phyloP scores from a whole-genome alignment of 495 filamentous ascomycete genomes.

The Xylaria flabelliformis region DNA sequence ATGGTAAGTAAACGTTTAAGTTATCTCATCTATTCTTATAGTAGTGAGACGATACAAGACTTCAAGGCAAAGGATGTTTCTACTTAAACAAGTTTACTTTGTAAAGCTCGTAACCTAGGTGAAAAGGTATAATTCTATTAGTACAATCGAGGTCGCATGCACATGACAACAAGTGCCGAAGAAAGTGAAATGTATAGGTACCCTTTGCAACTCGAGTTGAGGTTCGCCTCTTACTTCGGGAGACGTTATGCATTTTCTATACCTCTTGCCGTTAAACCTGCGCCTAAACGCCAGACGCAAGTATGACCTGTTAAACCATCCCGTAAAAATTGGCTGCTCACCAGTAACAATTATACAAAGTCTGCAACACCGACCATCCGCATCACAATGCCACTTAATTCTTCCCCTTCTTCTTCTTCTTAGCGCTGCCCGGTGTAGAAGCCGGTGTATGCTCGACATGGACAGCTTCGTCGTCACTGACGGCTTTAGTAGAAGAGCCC shows the following conservation, averaged over 20 bases:
- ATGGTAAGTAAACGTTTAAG: neutral
- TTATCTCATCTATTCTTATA: neutral
- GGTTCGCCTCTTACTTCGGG: neutral
- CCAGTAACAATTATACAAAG: conserved; percentile 26
- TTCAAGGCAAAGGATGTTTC: neutral
- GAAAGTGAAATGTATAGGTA: neutral
- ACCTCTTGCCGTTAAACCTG: neutral
- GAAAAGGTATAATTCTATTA: neutral
- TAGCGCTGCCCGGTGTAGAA: conserved; percentile 49
- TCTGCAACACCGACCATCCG: conserved; percentile 11
- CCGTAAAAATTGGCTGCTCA: conserved; percentile 11
- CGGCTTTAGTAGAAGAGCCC: conserved; percentile 35
- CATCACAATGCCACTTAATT: conserved; percentile 56
- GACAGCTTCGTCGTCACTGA: conserved; percentile 84
- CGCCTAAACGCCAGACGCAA: conserved; percentile 31
- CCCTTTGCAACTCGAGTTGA: neutral
- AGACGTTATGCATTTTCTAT: conserved; percentile 14
- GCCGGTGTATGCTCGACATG: conserved; percentile 76
- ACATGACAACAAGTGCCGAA: neutral
- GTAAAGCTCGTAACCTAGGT: neutral
- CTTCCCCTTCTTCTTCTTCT: conserved; percentile 81
- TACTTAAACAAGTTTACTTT: neutral
- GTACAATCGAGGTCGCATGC: neutral
- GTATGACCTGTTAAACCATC: neutral
- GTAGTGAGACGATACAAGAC: neutral